Evolutionary conservation across 768 basidiomycete genomes (phyloP), one percentile per base, ranked within the genome.

Genomic region (Agrocybe chaxingu): DNA sequence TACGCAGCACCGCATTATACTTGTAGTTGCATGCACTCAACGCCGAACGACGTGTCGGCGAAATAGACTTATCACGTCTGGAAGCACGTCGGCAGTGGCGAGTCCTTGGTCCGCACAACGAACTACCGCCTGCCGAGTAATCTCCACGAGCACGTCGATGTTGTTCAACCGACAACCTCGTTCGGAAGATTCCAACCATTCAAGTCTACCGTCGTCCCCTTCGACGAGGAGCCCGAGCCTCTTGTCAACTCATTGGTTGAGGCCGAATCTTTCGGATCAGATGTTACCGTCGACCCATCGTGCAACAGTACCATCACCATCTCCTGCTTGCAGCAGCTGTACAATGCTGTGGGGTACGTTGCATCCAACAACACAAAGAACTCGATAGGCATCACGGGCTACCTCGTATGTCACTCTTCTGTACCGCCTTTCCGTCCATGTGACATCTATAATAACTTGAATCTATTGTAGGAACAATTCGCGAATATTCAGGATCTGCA

Each of bases 131-230:
- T 90, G 12, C 87, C 87, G 0, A 71, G 72, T 41, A 53, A 76
- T 49, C 64, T 89, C 41, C 75, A 82, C 56, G 66, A 70, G 3
- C 84, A 88, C 58, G 62, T 89, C 49, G 84, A 87, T 34, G 64
- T 88, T 30, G 70, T 89, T 29, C 85, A 88, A 53, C 87, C 87
- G 0, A 89, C 87, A 2, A 89, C 85, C 1, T 75, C 80, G 63
- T 89, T 89, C 57, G 59, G 57, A 34, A 45, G 59, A n/a, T 54
- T 56, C 56, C 62, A 63, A 45, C 42, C 40, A 12, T 42, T 54
- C 24, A 71, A 57, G 50, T 72, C 73, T 4, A 78, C 70, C 0
- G 55, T 68, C 11, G 56, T 64, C 38, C 61, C 53, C 50, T 38
- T 60, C 19, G 58, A 65, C 53, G 53, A 67, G 31, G 8, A 59